Base-by-base conservation (phyloP, 148 eudicot species). In the Vaccinium corymbosum region DNA sequence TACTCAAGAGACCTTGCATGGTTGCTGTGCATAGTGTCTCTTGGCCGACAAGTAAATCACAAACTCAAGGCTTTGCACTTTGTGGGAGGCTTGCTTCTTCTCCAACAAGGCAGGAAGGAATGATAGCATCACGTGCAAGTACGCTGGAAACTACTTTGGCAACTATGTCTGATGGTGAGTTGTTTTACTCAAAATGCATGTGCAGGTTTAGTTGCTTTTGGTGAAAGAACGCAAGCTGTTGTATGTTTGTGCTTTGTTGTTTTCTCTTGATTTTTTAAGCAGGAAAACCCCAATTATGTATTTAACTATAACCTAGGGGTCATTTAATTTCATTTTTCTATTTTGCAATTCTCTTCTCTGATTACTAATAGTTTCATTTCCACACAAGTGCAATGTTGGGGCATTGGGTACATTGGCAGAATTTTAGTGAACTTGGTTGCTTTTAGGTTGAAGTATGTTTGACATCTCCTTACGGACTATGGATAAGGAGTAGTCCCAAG, bases 121-220 rank as follows among this genome's bases (percentile, higher is more conserved):
- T 86, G 66, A 68, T 82, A 64, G 90, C 89, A 73, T 83, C 95
- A n/a, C 90, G 94, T 87, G 87, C 87, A 61, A 92, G 90, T 86
- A 84, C 90, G 27, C 86, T 94, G 79, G 92, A 91, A 78, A 68
- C 85, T 62, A 78, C 90, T 38, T 83, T 86, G 46, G 81, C 87
- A 81, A 85, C 92, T 38, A 90, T 90, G 75, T 86, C 93, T 29
- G 87, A 88, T 70, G 90, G 98, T 95, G 83, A 87, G 90, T 87
- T 74, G 75, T 85, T 80, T 68, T 49, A 51, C 68, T 79, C 66
- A 27, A 16, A 71, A 52, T 72, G 46, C 32, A 52, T 7, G 53
- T 80, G 17, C 56, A 12, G 19, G 35, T 66, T 35, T 68, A 59
- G 77, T 64, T 66, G 79, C 77, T 64, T 70, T 19, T 20, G 11